Conservation (phyloP, 371 early-diverging fungal species). For the Mortierella sp. region DNA sequence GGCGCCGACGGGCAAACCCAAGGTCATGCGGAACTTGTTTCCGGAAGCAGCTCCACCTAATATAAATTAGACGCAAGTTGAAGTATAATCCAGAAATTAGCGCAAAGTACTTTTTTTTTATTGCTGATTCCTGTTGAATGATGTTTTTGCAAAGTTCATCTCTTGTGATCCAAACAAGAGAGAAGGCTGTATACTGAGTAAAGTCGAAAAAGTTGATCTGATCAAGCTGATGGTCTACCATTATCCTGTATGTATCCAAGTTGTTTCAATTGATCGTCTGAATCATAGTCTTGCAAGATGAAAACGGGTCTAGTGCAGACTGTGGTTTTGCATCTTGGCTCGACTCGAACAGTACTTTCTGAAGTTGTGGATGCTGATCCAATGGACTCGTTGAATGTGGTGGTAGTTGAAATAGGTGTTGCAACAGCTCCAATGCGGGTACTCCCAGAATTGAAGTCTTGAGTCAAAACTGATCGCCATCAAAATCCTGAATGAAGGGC, state of each 20-base stretch:
- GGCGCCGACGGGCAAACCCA: constrained; percentile 99
- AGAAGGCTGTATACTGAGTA: too few relatives aligned
- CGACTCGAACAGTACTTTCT: neutral
- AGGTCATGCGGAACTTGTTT: constrained; percentile 99
- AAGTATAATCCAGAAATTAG: constrained; percentile 5
- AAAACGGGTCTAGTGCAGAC: neutral
- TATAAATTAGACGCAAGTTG: constrained; percentile 5
- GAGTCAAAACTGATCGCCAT: neutral
- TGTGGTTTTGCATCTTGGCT: neutral
- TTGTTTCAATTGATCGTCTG: neutral
- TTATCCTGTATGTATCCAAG: neutral
- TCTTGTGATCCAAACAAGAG: neutral
- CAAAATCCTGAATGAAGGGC: neutral
- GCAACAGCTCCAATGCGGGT: too few relatives aligned
- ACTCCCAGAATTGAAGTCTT: too few relatives aligned
- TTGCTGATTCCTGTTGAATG: neutral
- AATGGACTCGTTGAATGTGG: neutral
- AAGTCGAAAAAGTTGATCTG: neutral
- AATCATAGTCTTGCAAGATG: neutral
- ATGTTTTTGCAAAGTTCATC: neutral
- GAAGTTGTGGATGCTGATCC: neutral
- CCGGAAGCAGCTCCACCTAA: constrained; percentile 81
- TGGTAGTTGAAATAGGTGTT: neutral
- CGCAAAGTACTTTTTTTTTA: constrained; percentile 1
- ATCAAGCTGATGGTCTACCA: neutral